Evolutionary conservation across 106 monocot genomes (phyloP), one percentile per base, ranked within the genome.

Genomic region (Xerophyta viscosa): DNA sequence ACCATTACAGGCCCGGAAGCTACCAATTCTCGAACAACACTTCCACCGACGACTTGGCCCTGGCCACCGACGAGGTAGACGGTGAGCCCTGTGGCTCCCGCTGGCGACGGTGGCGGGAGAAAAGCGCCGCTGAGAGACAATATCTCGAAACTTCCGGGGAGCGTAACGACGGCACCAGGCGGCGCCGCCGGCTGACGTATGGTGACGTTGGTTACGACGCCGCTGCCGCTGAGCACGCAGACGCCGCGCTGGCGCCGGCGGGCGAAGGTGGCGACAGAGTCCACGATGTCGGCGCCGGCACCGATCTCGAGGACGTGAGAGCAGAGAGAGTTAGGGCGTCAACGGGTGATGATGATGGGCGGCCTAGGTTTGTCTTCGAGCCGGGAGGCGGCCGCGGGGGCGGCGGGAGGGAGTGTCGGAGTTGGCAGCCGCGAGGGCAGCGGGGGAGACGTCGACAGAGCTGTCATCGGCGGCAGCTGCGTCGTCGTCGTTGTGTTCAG

Each of bases 221-320:
- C 54, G 15, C 31, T 33, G 20, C 31, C 54, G 8, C 54, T 54
- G 20, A 54, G 54, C 8, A 54, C 22, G 19, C 33, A 54, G 20
- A 54, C 54, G 7, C 54, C 54, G 54, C 31, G 54, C 33, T 54
- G 54, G 10, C 54, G n/a, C 31, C 33, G 29, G 18, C 54, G 36
- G 8, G 54, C 54, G 33, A 54, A 54, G 20, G 4, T 54, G 33
- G 20, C 17, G 14, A 54, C 19, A 10, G 31, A 27, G 31, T 54
- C 33, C 20, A 33, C 36, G 30, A 54, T 54, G 36, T 54, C 31
- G 33, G 21, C 36, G 0, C 54, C 54, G 2, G 8, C 17, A 11
- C 33, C 30, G 31, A 54, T 54, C 54, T 54, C 54, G 17, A 54
- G 31, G 4, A 54, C 54, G 54, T 54, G 54, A 4, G 54, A 54